Conservation (phyloP, 805 yeast species). For the Nakazawaea sp. region DNA sequence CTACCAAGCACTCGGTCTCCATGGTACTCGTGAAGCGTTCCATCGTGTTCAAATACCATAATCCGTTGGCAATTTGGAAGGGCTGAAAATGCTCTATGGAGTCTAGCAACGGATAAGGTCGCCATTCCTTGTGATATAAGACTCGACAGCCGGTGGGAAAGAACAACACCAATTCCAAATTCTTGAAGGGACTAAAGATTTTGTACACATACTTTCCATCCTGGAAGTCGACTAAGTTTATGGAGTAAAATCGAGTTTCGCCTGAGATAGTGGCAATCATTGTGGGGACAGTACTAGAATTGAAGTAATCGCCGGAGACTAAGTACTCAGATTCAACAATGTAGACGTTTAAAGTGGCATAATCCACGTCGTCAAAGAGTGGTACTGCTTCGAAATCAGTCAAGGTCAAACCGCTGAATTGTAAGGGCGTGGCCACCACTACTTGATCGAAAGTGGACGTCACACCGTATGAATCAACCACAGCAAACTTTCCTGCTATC, state of each 20-base stretch:
- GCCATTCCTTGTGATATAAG: constrained; percentile 32
- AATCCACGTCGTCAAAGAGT: constrained; percentile 19
- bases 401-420: neutral
- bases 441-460: constrained; percentile 27
- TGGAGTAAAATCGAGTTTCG: constrained; percentile 24
- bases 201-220: constrained; percentile 31
- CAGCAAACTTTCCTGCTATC: neutral
- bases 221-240: constrained; percentile 23
- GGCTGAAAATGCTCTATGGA: neutral
- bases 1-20: constrained; percentile 45
- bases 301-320: constrained; percentile 7
- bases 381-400: neutral
- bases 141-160: constrained; percentile 13
- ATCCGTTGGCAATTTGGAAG: constrained; percentile 22
- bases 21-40: constrained; percentile 42
- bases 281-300: constrained; percentile 12
- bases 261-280: constrained; percentile 11
- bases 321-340: constrained; percentile 18
- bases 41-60: constrained; percentile 39
- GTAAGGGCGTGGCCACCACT: constrained; percentile 35
- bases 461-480: neutral
- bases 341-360: constrained; percentile 32
- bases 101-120: constrained; percentile 33
- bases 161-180: neutral
- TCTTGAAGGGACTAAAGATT: constrained; percentile 25